Evolutionary conservation across 371 early-diverging fungal species (phyloP), one percentile per base, ranked within the genome.

Genomic region (Amoeboaphelidium protococcarum): DNA sequence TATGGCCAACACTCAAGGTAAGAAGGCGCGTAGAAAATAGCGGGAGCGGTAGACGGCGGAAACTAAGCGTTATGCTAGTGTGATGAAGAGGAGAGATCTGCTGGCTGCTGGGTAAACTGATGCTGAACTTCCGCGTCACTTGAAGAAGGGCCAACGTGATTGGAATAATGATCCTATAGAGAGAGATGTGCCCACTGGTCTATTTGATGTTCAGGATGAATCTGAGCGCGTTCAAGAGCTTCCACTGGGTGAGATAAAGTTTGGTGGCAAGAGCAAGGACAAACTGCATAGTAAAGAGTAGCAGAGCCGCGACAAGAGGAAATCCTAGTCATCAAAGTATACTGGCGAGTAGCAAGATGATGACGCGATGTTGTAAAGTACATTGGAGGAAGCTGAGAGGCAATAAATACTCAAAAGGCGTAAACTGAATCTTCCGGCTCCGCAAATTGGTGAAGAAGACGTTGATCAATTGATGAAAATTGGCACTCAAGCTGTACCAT

Each of bases 21-120:
- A 95, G 57, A 95, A 95, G 55, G 92, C 96, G 13, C 92, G 92
- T 60, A 73, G 96, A 57, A 95, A 92, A 68, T 94, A 91, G 13
- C 76, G 96, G 54, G 96, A 95, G 62, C 72, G 84, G 59, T 88
- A 88, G 57, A 64, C 92, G 45, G 91, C 92, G 57, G 96, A 92
- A 57, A 83, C 94, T 3, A 66, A 87, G 48, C 74, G 94, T 23
- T 64, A 90, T 45, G 77, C 92, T 2, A 54, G 79, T 0, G 57
- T 91, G 13, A 94, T 92, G 57, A 95, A 95, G 62, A 67, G 85
- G 40, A 67, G 94, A 45, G 96, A 95, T 66, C 63, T 95, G 25
- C 91, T 87, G 55, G 92, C 89, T 0, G 91, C 94, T 10, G 96
- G 96, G 22, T 41, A 56, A 52, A 43, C 65, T 62, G 53, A 54